These are phyloP conservation scores for Diaporthe helianthi DNA, from an alignment of 2,329 filamentous ascomycete genomes.

Conservation along the genomic window DNA sequence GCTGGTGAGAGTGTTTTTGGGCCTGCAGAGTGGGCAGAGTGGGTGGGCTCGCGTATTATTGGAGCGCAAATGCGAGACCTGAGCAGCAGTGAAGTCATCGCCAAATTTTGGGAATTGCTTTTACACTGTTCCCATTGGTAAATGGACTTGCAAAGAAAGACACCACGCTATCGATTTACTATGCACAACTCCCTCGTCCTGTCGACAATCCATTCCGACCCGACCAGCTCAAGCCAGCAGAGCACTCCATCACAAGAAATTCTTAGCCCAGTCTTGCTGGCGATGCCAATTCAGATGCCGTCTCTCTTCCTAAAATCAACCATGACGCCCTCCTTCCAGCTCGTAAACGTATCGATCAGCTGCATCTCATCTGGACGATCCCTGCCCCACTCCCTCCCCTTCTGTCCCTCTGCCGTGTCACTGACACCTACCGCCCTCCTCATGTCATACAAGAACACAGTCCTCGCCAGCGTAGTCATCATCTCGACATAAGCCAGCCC, in stretches of 20 bases:
- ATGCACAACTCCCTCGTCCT: neutral
- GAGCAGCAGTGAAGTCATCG: neutral
- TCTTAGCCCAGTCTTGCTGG: neutral
- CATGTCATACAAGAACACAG: constrained; percentile 68
- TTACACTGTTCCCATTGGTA: neutral
- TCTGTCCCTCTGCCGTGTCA: constrained; percentile 60
- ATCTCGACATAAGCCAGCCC: constrained; percentile 72
- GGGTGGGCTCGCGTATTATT: constrained; percentile 11
- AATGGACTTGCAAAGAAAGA: neutral
- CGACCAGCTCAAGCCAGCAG: no score
- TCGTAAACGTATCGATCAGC: constrained; percentile 75
- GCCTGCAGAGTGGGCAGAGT: neutral
- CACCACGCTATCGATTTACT: neutral
- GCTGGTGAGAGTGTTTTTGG: neutral
- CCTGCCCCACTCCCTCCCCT: constrained; percentile 59
- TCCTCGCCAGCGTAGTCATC: constrained; percentile 66
- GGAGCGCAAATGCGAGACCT: neutral
- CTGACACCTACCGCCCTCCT: constrained; percentile 55
- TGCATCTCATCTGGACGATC: constrained; percentile 69
- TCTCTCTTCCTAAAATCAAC: constrained; percentile 62
- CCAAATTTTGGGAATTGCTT: neutral
- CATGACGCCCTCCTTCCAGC: constrained; percentile 74
- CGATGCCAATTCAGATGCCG: neutral
- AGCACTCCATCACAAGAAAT: no score
- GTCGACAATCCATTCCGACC: neutral